phyloP scores from a whole-genome alignment of 768 basidiomycete genomes.

The Xanthoconium purpureum region DNA sequence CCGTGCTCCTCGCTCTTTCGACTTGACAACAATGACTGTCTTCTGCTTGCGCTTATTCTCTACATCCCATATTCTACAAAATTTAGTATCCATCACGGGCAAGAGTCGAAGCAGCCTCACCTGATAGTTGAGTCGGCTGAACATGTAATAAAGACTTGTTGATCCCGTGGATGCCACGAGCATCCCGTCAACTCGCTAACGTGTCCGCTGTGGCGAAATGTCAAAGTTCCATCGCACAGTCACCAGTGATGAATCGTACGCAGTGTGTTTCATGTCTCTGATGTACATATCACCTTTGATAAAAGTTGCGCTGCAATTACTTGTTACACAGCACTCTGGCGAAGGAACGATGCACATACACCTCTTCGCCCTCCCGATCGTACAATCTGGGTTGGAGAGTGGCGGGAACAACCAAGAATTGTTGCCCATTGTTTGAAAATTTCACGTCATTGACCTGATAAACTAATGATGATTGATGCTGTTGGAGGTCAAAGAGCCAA shows the following conservation, averaged over 20 bases:
- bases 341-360: conserved; percentile 51
- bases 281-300: conserved; percentile 98
- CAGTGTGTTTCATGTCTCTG: conserved; percentile 98
- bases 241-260: conserved; percentile 50
- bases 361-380: conserved; percentile 89
- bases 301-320: conserved; percentile 65
- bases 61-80: conserved; percentile 84
- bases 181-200: conserved; percentile 89
- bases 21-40: conserved; percentile 93
- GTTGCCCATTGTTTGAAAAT: conserved; percentile 83
- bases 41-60: conserved; percentile 93
- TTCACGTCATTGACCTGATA: conserved; percentile 84
- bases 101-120: conserved; percentile 38
- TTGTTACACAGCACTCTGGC: conserved; percentile 41
- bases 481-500: conserved; percentile 3
- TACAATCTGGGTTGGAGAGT: conserved; percentile 86
- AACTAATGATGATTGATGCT: not conserved
- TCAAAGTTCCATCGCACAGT: conserved; percentile 7
- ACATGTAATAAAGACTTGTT: conserved; percentile 81
- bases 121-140: conserved; percentile 96
- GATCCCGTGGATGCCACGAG: conserved; percentile 89
- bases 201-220: conserved; percentile 67
- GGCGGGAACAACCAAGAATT: conserved; percentile 85
- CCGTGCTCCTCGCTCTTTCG: conserved; percentile 89
- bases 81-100: conserved; percentile 1